These are phyloP conservation scores for Penicillium sp. DNA, from an alignment of 2,329 filamentous ascomycete genomes.

Conservation along the genomic window DNA sequence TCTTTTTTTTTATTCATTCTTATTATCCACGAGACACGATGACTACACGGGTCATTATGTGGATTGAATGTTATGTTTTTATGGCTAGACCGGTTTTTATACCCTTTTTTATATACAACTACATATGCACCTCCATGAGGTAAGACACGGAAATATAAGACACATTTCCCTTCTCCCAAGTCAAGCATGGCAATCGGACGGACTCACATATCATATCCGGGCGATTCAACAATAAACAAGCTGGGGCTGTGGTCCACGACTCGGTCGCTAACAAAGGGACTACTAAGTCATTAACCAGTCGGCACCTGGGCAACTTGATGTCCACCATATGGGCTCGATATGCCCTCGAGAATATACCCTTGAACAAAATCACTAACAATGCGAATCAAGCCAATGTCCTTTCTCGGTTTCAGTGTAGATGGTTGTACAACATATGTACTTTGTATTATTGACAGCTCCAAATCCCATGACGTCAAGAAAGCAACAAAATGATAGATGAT, in stretches of 20 bases:
- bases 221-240: not conserved
- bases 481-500: not conserved
- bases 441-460: not conserved
- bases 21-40: slow-evolving; percentile 14
- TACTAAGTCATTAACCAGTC: too few relatives aligned
- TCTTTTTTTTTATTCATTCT: slow-evolving; percentile 3
- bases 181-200: not conserved
- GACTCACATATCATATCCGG: not conserved
- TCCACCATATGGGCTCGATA: not conserved
- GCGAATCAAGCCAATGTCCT: not conserved
- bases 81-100: slow-evolving; percentile 9
- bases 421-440: not conserved
- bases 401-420: not conserved
- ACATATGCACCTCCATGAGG: not conserved
- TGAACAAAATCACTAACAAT: not conserved
- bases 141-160: not conserved
- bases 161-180: not conserved
- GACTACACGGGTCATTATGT: slow-evolving; percentile 11
- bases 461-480: not conserved
- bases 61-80: slow-evolving; percentile 1
- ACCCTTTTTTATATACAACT: slow-evolving; percentile 10
- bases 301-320: not conserved
- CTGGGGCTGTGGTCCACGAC: not conserved
- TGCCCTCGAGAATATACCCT: not conserved
- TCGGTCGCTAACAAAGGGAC: not conserved